Base-by-base conservation (phyloP, 805 yeast species). In the Ogataea trehaloabstinens region DNA sequence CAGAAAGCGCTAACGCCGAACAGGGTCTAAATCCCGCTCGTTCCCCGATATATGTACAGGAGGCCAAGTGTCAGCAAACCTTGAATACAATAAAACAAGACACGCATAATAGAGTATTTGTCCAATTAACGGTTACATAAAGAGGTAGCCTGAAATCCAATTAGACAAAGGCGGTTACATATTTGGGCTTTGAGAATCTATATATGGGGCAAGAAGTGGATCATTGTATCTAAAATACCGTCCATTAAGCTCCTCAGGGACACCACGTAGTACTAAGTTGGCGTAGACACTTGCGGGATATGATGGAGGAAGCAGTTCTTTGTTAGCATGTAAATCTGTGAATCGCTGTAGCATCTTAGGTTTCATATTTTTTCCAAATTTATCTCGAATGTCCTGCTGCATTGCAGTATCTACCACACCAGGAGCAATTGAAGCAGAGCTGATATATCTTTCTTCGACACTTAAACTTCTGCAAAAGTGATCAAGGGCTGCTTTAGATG, bases 401-500 rank as follows among this genome's bases (percentile, higher is more conserved):
- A 93, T 91, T 16, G 68, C 68, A 1, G 99, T 91, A 56, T 87
- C 87, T 2, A 93, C 97, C 1, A 88, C 95, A 4, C 99, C 98
- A 0, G 98, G 98, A 0, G 96, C 96, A 18, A 93, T 72, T 0
- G 96, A 70, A 8, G 89, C 64, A 3, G 83, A 68, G 24, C 65
- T 61, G n/a, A 88, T 63, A 2, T 30, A n/a, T 0, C 70, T 65
- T 56, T 85, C 89, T 53, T 89, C 96, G 5, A 64, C 67, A 1
- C 86, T 82, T 12, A 91, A 58, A 11, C 85, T 77, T 33, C 65
- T 55, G 5, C 86, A 80, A 37, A 88, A 73, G 52, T 82, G 89
- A 60, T 91, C 89, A 35, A 91, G 57, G 0, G 97, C 96, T 0
- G 97, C 96, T 60, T 91, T 91, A 5, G 96, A 81, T 4, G 90